Percentiles rank a stretch among this genome's conserved stretches.
Conservation (phyloP, 768 basidiomycete genomes). For the Dacryopinax spathularia region DNA sequence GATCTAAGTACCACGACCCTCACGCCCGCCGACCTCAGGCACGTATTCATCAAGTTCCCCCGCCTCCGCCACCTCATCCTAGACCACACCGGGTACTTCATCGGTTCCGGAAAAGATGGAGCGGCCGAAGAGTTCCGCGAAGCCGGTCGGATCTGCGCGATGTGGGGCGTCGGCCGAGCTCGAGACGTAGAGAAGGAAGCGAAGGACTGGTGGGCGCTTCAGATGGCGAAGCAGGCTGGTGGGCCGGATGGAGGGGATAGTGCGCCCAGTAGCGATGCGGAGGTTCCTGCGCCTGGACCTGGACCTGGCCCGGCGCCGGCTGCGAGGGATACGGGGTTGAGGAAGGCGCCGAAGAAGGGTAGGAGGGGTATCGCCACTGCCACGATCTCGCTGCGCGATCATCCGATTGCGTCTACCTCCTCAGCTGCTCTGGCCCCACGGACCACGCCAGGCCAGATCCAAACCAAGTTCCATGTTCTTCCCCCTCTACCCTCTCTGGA, state of each 20-base stretch:
- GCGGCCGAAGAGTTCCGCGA: conserved; percentile 44
- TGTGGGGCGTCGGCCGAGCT: conserved; percentile 45
- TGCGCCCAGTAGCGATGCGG: background rate
- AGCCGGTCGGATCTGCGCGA: conserved; percentile 47
- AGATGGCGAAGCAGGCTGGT: background rate
- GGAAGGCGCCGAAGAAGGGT: conserved; percentile 26
- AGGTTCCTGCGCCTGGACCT: background rate
- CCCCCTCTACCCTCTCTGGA: background rate
- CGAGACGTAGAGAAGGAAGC: conserved; percentile 53
- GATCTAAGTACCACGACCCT: conserved; percentile 65
- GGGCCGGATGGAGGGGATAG: background rate
- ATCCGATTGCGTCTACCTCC: conserved; percentile 11
- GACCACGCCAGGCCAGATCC: background rate
- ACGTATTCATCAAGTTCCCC: conserved; percentile 37
- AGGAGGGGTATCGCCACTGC: conserved; percentile 52
- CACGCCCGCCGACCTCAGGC: conserved; percentile 38
- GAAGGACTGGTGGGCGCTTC: conserved; percentile 35
- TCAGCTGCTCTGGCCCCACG: background rate
- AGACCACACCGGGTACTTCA: conserved; percentile 43
- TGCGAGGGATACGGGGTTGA: background rate
- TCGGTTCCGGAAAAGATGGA: conserved; percentile 37
- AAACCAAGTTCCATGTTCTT: background rate
- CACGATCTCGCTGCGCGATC: conserved; percentile 38
- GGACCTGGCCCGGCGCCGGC: too few species aligned
- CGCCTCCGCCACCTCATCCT: conserved; percentile 50